Conservation (phyloP, 169 alveolate genomes). For the Plasmodium cynomolgi region DNA sequence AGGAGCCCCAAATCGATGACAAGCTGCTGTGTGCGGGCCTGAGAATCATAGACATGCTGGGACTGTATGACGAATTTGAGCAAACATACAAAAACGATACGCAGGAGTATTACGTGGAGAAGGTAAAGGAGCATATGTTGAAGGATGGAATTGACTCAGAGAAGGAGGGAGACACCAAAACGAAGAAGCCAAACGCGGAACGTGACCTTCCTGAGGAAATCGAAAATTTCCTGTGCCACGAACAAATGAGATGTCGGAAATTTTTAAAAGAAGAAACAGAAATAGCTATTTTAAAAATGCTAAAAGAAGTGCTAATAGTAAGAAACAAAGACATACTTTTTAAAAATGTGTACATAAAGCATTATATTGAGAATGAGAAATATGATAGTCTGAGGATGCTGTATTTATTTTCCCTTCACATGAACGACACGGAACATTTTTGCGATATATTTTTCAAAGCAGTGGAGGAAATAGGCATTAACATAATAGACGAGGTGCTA, state of each 20-base stretch:
- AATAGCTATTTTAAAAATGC: constrained; percentile 29
- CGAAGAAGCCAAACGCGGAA: background rate
- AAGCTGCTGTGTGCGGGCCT: constrained; percentile 2
- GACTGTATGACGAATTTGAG: constrained; percentile 56
- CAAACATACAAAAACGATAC: constrained; percentile 27
- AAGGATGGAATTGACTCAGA: background rate
- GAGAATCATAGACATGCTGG: constrained; percentile 25
- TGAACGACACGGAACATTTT: constrained; percentile 27
- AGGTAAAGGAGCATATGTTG: background rate
- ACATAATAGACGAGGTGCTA: constrained; percentile 29
- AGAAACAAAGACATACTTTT: constrained; percentile 37
- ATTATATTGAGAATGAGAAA: constrained; percentile 64
- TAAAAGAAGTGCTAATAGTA: constrained; percentile 42
- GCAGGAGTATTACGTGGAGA: constrained; percentile 33
- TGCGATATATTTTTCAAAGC: constrained; percentile 46
- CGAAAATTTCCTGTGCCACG: constrained; percentile 64
- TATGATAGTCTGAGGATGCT: constrained; percentile 50
- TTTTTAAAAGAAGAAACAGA: constrained; percentile 62
- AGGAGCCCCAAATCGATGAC: constrained; percentile 1
- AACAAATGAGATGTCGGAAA: constrained; percentile 57
- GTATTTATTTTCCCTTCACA: constrained; percentile 54
- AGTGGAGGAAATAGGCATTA: constrained; percentile 17
- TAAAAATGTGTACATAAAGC: constrained; percentile 19
- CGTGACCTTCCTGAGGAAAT: constrained; percentile 40
- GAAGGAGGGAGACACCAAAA: background rate